A percentile compares a stretch with the other conserved stretches of the same genome.
Evolutionary conservation across 2,329 filamentous ascomycete species (phyloP).

Genomic region (Beauveria australis): DNA sequence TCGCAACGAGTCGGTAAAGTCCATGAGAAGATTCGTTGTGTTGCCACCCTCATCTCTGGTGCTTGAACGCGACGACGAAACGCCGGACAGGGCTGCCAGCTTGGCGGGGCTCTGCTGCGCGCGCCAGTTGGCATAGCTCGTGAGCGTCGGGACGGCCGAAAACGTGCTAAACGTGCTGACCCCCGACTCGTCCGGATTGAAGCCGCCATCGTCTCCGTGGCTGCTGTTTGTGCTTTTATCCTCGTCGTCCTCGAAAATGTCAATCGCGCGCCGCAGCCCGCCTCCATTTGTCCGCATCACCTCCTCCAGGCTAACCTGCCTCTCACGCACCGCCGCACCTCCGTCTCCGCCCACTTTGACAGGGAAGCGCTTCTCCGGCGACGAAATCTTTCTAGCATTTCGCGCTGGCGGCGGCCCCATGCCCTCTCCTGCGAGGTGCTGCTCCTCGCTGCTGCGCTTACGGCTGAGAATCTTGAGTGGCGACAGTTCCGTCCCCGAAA

Average conservation of each 20-base stretch:
- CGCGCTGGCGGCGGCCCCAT: conserved; percentile 24
- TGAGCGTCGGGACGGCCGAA: conserved; percentile 83
- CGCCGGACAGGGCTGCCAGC: conserved; percentile 32
- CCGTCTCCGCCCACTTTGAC: conserved; percentile 40
- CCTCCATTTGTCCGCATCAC: conserved; percentile 41
- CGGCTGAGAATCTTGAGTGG: conserved; percentile 45
- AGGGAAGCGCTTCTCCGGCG: conserved; percentile 52
- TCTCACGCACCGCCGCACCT: conserved; percentile 19
- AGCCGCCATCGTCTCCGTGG: conserved; percentile 29
- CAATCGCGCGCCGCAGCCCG: conserved; percentile 50
- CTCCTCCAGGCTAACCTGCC: conserved; percentile 42
- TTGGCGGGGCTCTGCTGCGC: conserved; percentile 49
- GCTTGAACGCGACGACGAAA: conserved; percentile 27
- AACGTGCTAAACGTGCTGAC: conserved; percentile 83
- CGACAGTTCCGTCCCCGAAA: conserved; percentile 49
- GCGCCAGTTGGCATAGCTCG: conserved; percentile 67
- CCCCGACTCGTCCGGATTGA: conserved; percentile 56
- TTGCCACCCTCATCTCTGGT: conserved; percentile 40
- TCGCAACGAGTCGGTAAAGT: conserved; percentile 72
- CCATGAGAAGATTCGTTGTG: conserved; percentile 72
- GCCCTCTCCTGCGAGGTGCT: background rate
- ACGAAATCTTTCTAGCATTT: conserved; percentile 38
- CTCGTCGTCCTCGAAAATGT: conserved; percentile 52
- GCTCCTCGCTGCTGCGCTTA: conserved; percentile 20
- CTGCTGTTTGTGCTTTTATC: conserved; percentile 20